These are phyloP conservation scores for Pichia sp. DNA, from an alignment of 1,139 yeast genomes.

Conservation along the genomic window DNA sequence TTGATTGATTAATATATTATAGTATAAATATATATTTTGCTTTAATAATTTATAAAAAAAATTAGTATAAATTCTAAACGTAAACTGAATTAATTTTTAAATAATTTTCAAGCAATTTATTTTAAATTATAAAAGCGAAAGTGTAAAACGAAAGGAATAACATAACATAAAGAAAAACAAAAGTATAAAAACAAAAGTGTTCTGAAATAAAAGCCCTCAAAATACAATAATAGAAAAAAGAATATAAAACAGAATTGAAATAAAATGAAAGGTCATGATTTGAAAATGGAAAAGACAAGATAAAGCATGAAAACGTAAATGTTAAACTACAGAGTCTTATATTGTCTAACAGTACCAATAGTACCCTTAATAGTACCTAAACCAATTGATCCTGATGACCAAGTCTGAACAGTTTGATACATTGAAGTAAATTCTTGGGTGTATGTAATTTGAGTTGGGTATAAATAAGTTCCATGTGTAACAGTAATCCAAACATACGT, in stretches of 20 bases:
- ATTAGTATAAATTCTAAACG: neutral
- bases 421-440: conserved; percentile 42
- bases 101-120: too few relatives aligned
- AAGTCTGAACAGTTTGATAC: conserved; percentile 35
- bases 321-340: conserved; percentile 21
- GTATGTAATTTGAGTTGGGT: conserved; percentile 29
- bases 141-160: neutral
- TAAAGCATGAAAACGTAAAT: neutral
- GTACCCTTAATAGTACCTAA: conserved; percentile 50
- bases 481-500: conserved; percentile 20
- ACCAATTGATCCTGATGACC: conserved; percentile 50
- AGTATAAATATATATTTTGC: neutral
- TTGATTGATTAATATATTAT: neutral
- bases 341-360: conserved; percentile 49
- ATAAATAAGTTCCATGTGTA: conserved; percentile 11
- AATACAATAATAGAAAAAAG: neutral
- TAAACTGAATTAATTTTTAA: too few relatives aligned
- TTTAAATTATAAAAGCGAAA: neutral
- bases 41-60: neutral
- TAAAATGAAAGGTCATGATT: too few relatives aligned
- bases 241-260: neutral
- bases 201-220: too few relatives aligned
- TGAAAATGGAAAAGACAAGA: neutral
- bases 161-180: neutral
- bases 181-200: neutral